Conservation (phyloP, 352 stramenopile genomes). For the Paralagenidium karlingii region DNA sequence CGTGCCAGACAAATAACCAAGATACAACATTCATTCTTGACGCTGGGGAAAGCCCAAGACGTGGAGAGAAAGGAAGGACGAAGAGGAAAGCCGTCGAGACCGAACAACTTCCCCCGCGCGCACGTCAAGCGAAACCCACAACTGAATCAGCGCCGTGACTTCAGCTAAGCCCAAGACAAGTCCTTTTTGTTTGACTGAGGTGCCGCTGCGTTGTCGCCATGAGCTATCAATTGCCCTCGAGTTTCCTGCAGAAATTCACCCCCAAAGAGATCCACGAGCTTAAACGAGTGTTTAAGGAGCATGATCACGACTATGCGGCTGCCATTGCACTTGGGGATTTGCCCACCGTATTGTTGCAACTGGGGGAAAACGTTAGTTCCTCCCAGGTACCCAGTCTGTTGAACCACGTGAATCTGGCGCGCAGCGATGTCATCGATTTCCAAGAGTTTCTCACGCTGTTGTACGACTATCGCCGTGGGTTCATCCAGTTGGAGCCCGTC, state of each 20-base stretch:
- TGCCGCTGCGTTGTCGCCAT: slow-evolving; percentile 21
- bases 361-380: slow-evolving; percentile 68
- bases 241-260: slow-evolving; percentile 78
- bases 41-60: no score
- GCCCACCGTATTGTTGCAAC: slow-evolving; percentile 48
- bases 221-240: slow-evolving; percentile 76
- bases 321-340: slow-evolving; percentile 35
- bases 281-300: slow-evolving; percentile 78
- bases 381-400: slow-evolving; percentile 44
- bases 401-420: slow-evolving; percentile 41
- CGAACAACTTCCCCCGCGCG: no score
- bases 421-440: slow-evolving; percentile 41
- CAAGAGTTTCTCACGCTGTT: slow-evolving; percentile 73
- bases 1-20: no score
- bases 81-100: no score
- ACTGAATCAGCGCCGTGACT: no score
- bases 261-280: slow-evolving; percentile 81
- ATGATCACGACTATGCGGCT: slow-evolving; percentile 55
- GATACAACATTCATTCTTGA: no score
- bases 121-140: no score
- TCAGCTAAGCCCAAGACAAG: no score
- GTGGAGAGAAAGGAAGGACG: no score
- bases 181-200: no score
- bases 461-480: slow-evolving; percentile 57
- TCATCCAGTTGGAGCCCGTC: slow-evolving; percentile 30